Evolutionary conservation across 768 basidiomycete genomes (phyloP).

Genomic region (Chiua virens): DNA sequence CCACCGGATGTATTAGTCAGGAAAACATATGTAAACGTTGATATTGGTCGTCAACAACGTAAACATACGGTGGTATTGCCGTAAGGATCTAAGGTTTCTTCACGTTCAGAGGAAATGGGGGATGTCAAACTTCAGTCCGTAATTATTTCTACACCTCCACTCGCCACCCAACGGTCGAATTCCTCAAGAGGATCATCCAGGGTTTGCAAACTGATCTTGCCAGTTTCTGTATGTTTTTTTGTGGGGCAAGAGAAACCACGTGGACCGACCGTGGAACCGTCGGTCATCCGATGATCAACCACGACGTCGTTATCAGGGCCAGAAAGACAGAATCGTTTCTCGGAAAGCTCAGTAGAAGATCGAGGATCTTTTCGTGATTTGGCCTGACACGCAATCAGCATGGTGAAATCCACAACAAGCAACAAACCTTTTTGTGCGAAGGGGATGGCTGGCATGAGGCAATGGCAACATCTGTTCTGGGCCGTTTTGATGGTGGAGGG

Average conservation of each 20-base stretch:
- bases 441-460: not conserved
- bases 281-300: not conserved
- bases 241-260: not conserved
- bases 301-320: too few species aligned
- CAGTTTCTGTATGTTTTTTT: not conserved
- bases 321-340: constrained; percentile 18
- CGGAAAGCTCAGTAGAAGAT: not conserved
- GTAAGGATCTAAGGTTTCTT: too few species aligned
- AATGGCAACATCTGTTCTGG: not conserved
- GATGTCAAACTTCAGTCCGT: constrained; percentile 12
- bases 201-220: not conserved
- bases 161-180: too few species aligned
- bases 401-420: not conserved
- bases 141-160: constrained; percentile 59
- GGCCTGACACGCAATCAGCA: constrained; percentile 12
- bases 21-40: too few species aligned
- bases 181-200: constrained; percentile 57
- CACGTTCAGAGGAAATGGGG: not conserved
- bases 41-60: too few species aligned
- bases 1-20: too few species aligned
- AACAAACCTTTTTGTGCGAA: constrained; percentile 16
- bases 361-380: not conserved
- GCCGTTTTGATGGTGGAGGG: constrained; percentile 20
- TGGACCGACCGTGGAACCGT: not conserved
- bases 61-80: too few species aligned